phyloP scores from a whole-genome alignment of 805 yeast genomes.

The Candida insectalens region DNA sequence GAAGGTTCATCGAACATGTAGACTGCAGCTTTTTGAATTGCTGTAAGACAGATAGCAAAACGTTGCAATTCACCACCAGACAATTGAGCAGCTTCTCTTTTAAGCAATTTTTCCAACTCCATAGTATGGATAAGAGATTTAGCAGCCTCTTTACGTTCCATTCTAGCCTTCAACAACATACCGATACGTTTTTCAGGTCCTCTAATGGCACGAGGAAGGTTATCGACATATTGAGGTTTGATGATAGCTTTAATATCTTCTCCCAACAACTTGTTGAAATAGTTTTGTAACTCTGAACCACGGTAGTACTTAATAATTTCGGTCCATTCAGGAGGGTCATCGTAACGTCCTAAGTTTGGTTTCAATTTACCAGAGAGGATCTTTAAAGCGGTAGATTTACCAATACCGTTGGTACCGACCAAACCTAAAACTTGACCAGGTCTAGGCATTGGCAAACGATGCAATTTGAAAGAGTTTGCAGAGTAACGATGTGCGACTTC shows the following conservation, averaged over 20 bases:
- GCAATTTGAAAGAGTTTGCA: slow-evolving; percentile 95
- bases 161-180: slow-evolving; percentile 65
- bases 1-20: slow-evolving; percentile 99
- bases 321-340: slow-evolving; percentile 97
- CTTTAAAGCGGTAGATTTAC: slow-evolving; percentile 94
- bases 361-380: slow-evolving; percentile 95
- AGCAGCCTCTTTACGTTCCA: slow-evolving; percentile 53
- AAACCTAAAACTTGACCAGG: slow-evolving; percentile 98
- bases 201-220: slow-evolving; percentile 91
- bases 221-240: slow-evolving; percentile 98
- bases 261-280: slow-evolving; percentile 87
- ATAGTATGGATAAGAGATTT: slow-evolving; percentile 58
- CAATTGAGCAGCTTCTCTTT: slow-evolving; percentile 81
- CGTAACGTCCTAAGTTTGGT: slow-evolving; percentile 91
- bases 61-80: slow-evolving; percentile 99
- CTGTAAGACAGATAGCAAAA: slow-evolving; percentile 95
- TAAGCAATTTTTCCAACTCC: slow-evolving; percentile 67
- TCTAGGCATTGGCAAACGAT: slow-evolving; percentile 95
- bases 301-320: slow-evolving; percentile 86
- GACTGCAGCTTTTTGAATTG: slow-evolving; percentile 89
- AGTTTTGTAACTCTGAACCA: slow-evolving; percentile 96
- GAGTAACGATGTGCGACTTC: slow-evolving; percentile 96
- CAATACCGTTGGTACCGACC: slow-evolving; percentile 99
- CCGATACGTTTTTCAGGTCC: slow-evolving; percentile 85
- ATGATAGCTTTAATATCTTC: slow-evolving; percentile 94